phyloP scores from a whole-genome alignment of 805 yeast species.

The Hanseniaspora osmophila region DNA sequence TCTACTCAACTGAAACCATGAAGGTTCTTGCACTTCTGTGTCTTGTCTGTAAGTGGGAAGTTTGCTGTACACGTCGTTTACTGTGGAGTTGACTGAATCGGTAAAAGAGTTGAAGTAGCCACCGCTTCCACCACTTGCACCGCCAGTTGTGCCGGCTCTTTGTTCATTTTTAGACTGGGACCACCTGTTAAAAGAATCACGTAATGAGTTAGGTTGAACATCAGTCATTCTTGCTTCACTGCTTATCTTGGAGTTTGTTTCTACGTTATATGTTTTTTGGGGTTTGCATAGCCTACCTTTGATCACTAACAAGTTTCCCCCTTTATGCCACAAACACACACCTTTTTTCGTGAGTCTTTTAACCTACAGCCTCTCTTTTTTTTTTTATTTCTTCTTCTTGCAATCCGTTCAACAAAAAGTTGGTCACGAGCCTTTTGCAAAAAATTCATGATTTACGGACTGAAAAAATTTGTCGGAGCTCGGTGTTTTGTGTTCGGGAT shows the following conservation, averaged over 20 bases:
- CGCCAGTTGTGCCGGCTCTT: slow-evolving; percentile 1
- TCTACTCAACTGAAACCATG: slow-evolving; percentile 61
- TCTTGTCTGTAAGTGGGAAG: slow-evolving; percentile 52
- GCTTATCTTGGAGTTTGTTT: background rate
- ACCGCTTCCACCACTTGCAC: background rate
- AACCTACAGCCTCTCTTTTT: no score
- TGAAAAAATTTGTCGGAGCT: no score
- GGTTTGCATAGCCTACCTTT: no score
- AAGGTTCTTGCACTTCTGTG: slow-evolving; percentile 43
- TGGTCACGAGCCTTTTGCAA: no score
- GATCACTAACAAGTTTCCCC: no score
- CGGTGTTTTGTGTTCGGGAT: no score
- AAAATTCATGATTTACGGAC: no score
- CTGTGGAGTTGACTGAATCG: slow-evolving; percentile 25
- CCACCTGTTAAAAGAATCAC: slow-evolving; percentile 30
- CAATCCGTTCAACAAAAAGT: no score
- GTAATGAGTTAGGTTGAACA: slow-evolving; percentile 9
- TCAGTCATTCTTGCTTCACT: background rate
- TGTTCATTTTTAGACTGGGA: slow-evolving; percentile 15
- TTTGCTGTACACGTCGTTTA: slow-evolving; percentile 46
- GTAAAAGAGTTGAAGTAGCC: slow-evolving; percentile 6
- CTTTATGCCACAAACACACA: no score
- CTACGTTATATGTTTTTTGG: no score
- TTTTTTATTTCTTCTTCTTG: no score
- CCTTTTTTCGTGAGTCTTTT: no score